Evolutionary conservation across 129 eudicot species (phyloP), one percentile per base, ranked within the genome.

Genomic region (Mikania micrantha): DNA sequence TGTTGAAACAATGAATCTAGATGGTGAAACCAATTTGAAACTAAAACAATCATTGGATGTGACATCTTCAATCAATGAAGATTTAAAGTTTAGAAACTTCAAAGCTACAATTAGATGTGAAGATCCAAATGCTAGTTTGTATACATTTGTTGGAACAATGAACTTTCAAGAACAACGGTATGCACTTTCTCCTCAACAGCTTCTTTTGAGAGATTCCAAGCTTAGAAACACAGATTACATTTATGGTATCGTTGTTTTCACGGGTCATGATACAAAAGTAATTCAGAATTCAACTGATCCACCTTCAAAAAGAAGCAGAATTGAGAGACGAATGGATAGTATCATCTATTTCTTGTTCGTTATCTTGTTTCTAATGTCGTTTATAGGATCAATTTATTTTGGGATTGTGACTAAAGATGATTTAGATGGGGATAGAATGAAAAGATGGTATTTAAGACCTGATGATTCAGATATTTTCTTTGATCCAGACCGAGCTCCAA

Each of bases 231-330:
- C 90, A 0, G 78, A 74, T 41, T 70, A 76, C 68, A 52, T 85
- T 4, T 85, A 85, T 66, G 91, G 91, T 44, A 82, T 66, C 22
- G 87, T 82, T 3, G 79, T 85, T 15, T 85, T 85, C 72, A 79
- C 91, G 5, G 91, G 91, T 41, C 85, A 66, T 5, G 91, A 85
- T 45, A 76, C 83, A 12, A 85, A 85, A 62, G 91, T 82, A 4
- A 73, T 85, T 40, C 87, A 82, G 41, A 85, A 85, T 57, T 49
- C 98, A 2, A 88, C 95, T 0, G 91, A 77, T 28, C 95, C 96
- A 2, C 98, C 98, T 58, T 92, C 98, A 39, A 92, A 88, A 79
- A 80, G 98, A 69, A 92, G 98, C 79, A 76, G 76, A 48, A 78
- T 92, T n/a, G 98, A 92, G 84, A 84, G 64, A 73, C 77, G 86